These are phyloP conservation scores for Senna siamea DNA, from an alignment of 306 rosid species.

Conservation along the genomic window DNA sequence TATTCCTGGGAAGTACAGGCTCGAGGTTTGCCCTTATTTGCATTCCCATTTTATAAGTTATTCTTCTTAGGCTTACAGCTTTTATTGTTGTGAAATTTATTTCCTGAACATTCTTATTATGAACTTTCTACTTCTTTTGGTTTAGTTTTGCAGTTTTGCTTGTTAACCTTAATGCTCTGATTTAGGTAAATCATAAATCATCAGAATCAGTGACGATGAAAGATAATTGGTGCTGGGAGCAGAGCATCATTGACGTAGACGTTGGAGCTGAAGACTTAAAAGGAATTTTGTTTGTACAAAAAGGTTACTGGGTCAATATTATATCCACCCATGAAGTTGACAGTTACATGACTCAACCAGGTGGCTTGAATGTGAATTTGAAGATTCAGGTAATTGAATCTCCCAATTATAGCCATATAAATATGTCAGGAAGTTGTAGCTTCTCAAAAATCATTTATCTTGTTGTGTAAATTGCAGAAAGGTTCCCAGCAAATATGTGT, in stretches of 20 bases:
- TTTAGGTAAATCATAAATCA: slow-evolving; percentile 73
- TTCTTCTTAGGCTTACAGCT: slow-evolving; percentile 21
- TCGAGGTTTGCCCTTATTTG: slow-evolving; percentile 64
- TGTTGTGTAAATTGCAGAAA: slow-evolving; percentile 71
- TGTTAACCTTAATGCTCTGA: slow-evolving; percentile 34
- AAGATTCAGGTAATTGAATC: slow-evolving; percentile 68
- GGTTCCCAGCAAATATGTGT: slow-evolving; percentile 85
- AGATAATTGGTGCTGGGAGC: slow-evolving; percentile 99
- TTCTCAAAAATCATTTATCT: slow-evolving; percentile 40
- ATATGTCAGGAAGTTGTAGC: slow-evolving; percentile 32
- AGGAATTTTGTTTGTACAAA: slow-evolving; percentile 80
- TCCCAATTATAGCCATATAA: slow-evolving; percentile 32
- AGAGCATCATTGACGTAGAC: slow-evolving; percentile 66
- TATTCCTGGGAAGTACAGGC: slow-evolving; percentile 90
- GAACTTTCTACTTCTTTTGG: slow-evolving; percentile 19
- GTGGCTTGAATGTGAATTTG: slow-evolving; percentile 64
- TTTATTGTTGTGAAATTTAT: slow-evolving; percentile 25
- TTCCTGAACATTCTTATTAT: slow-evolving; percentile 19
- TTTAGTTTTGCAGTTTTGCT: too few relatives aligned
- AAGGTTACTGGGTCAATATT: slow-evolving; percentile 81
- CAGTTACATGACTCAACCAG: slow-evolving; percentile 72
- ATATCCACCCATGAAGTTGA: slow-evolving; percentile 88
- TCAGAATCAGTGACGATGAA: slow-evolving; percentile 46
- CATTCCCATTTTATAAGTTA: slow-evolving; percentile 28
- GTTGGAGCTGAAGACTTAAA: slow-evolving; percentile 79